phyloP scores from a whole-genome alignment of 1,284 basidiomycete genomes.

The Cystobasidium pallidum region DNA sequence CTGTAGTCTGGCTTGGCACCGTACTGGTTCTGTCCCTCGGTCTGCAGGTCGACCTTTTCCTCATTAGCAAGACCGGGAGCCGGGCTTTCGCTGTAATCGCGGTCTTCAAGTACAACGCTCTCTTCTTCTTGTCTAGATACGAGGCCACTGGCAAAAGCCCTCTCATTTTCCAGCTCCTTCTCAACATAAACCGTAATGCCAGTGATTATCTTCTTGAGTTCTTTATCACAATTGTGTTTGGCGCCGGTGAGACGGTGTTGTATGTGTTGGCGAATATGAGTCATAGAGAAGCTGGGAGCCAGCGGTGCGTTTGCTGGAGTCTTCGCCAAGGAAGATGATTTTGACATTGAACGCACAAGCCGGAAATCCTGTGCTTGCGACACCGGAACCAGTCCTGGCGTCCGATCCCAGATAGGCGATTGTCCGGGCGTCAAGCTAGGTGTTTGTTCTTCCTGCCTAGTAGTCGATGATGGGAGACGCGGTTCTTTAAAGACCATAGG shows the following conservation, averaged over 20 bases:
- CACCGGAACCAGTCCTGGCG: conserved; percentile 50
- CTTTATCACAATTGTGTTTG: conserved; percentile 94
- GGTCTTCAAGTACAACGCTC: conserved; percentile 48
- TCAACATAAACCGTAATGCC: conserved; percentile 94
- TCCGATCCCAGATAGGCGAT: conserved; percentile 51
- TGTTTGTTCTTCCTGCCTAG: conserved; percentile 19
- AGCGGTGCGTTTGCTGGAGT: conserved; percentile 15
- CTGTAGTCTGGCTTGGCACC: not conserved
- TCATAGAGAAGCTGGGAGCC: conserved; percentile 51
- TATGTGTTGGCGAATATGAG: conserved; percentile 90
- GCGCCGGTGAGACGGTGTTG: conserved; percentile 88
- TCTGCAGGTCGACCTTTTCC: conserved; percentile 6
- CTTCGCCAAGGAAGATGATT: not conserved
- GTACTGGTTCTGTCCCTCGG: conserved; percentile 23
- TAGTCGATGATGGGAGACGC: not conserved
- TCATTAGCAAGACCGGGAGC: not conserved
- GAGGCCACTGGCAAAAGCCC: conserved; percentile 55
- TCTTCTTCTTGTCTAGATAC: conserved; percentile 57
- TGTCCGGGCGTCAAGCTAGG: conserved; percentile 47
- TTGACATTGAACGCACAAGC: conserved; percentile 17
- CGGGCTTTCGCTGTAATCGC: conserved; percentile 44
- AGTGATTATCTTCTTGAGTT: conserved; percentile 86
- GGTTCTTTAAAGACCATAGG: conserved; percentile 40
- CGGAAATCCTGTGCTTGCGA: conserved; percentile 43
- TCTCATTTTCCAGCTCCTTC: conserved; percentile 72